These are phyloP conservation scores for Neurospora sp. DNA, from an alignment of 495 filamentous ascomycete genomes.

Conservation along the genomic window DNA sequence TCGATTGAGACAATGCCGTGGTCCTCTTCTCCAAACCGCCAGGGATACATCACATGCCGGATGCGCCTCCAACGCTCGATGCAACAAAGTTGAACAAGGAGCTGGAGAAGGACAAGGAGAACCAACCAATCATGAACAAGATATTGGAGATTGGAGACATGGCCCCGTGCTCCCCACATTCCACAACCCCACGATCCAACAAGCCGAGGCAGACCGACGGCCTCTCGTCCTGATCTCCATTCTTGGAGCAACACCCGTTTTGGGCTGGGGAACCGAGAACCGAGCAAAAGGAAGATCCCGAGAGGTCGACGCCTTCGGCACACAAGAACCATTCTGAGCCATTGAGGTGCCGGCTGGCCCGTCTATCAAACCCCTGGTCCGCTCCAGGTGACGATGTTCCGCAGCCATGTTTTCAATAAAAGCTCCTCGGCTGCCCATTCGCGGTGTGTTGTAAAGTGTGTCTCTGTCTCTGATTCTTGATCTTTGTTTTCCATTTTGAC, in stretches of 20 bases:
- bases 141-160: background rate
- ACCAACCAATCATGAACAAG: background rate
- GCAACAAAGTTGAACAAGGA: background rate
- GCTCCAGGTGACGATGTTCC: background rate
- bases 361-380: background rate
- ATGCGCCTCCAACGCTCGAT: background rate
- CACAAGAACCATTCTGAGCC: background rate
- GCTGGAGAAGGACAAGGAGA: background rate
- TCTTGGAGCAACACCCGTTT: background rate
- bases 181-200: background rate
- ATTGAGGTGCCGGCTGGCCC: background rate
- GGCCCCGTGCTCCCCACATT: background rate
- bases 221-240: background rate
- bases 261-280: background rate
- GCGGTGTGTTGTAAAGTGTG: background rate
- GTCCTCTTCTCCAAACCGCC: background rate
- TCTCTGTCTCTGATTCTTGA: background rate
- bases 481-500: background rate
- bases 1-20: background rate
- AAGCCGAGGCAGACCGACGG: background rate
- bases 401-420: background rate
- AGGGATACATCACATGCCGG: background rate
- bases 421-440: background rate
- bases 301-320: background rate
- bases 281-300: background rate